These are phyloP conservation scores for Setaria viridis DNA, from an alignment of 202 grass and related monocot genomes.

Conservation along the genomic window DNA sequence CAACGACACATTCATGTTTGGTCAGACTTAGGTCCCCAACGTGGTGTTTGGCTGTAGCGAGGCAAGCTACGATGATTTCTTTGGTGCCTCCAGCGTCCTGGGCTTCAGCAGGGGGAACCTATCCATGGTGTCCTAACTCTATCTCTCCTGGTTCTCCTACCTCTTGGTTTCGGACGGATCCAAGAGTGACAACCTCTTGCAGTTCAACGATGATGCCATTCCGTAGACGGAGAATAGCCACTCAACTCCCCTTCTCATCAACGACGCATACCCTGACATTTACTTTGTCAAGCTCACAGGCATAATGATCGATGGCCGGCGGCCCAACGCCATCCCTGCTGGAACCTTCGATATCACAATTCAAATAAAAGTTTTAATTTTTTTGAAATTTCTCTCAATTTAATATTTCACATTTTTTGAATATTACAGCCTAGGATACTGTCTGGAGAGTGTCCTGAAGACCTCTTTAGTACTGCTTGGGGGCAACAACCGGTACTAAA, in stretches of 20 bases:
- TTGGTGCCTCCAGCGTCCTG: slow-evolving; percentile 22
- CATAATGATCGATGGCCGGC: slow-evolving; percentile 13
- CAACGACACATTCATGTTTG: slow-evolving; percentile 36
- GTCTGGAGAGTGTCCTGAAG: too few species aligned
- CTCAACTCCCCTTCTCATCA: neutral
- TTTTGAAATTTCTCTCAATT: too few species aligned
- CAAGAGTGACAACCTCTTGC: neutral
- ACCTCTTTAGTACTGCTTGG: too few species aligned
- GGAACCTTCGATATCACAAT: slow-evolving; percentile 10
- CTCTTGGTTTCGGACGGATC: neutral
- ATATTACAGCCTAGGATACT: too few species aligned
- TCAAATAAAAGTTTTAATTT: too few species aligned
- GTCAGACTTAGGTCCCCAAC: neutral
- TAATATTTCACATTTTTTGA: too few species aligned
- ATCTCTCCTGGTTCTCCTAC: slow-evolving; percentile 42
- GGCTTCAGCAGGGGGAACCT: neutral
- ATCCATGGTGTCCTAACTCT: slow-evolving; percentile 40
- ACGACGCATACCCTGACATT: neutral
- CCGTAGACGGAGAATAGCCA: neutral
- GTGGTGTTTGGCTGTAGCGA: slow-evolving; percentile 39
- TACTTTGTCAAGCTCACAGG: slow-evolving; percentile 41
- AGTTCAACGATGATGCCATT: neutral
- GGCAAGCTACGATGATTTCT: neutral
- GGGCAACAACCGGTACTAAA: too few species aligned
- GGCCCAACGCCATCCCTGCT: neutral